A percentile compares a stretch with the other conserved stretches of the same genome.
Conservation (phyloP, 2,329 filamentous ascomycete species). For the Fonsecaea erecta region DNA sequence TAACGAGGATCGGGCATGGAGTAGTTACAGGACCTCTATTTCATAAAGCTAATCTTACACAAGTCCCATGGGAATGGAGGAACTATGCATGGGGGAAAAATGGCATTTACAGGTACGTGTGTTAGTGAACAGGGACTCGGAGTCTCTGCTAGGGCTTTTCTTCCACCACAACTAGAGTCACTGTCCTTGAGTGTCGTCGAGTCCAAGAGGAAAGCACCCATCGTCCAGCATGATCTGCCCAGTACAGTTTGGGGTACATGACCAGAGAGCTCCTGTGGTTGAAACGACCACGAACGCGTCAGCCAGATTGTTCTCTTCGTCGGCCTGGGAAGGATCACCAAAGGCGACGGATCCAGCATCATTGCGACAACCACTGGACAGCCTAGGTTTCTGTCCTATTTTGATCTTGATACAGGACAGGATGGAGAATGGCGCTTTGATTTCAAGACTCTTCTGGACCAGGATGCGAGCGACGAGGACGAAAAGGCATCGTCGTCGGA, state of each 20-base stretch:
- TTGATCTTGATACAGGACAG: conserved; percentile 45
- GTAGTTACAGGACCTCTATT: not conserved
- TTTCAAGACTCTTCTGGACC: too few species aligned
- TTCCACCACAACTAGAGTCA: not conserved
- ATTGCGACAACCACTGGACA: conserved; percentile 53
- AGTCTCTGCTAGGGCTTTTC: not conserved
- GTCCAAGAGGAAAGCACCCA: not conserved
- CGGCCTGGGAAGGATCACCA: conserved; percentile 18
- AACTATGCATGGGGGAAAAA: not conserved
- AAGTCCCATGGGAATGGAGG: not conserved
- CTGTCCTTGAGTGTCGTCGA: not conserved
- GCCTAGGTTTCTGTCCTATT: conserved; percentile 45
- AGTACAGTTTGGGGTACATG: not conserved
- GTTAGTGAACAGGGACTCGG: not conserved
- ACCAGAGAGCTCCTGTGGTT: not conserved
- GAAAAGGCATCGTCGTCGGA: too few species aligned
- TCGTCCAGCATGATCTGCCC: not conserved
- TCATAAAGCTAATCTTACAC: not conserved
- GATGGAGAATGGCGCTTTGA: too few species aligned
- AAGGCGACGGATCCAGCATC: conserved; percentile 41
- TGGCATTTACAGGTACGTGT: not conserved
- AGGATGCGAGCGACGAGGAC: too few species aligned
- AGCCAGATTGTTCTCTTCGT: conserved; percentile 2
- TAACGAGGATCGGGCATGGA: too few species aligned
- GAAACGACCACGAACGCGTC: not conserved